These are phyloP conservation scores for Cucumis cinereus DNA, from an alignment of 306 rosid species.

Conservation along the genomic window DNA sequence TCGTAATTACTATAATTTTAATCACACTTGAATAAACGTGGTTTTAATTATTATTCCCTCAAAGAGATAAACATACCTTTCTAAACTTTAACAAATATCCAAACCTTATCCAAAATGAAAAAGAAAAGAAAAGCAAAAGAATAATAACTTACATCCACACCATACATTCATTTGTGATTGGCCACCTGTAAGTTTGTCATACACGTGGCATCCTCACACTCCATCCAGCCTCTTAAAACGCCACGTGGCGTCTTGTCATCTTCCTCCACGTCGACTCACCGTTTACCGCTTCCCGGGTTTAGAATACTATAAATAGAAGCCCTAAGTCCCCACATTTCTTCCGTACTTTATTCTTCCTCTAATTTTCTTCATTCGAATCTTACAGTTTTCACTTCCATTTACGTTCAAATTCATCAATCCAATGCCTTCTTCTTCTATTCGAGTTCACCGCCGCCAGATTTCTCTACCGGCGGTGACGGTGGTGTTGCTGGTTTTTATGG, in stretches of 20 bases:
- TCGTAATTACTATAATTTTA: no score
- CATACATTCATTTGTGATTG: no score
- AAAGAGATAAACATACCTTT: no score
- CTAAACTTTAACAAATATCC: no score
- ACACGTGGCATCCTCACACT: background rate
- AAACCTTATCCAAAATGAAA: no score
- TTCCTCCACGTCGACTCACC: background rate
- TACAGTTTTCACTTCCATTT: background rate
- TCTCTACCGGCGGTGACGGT: background rate
- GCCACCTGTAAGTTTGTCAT: background rate
- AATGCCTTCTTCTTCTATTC: background rate
- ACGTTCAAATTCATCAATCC: background rate
- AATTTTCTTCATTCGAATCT: background rate
- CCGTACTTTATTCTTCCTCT: no score
- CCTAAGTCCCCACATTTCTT: background rate
- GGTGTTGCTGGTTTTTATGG: constrained; percentile 4
- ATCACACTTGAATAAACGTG: no score
- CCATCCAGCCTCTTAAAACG: background rate
- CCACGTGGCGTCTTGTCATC: background rate
- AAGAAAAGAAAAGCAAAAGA: no score
- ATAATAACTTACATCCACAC: no score
- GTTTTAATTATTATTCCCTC: no score
- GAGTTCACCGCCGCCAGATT: background rate
- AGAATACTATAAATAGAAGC: background rate
- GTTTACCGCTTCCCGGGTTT: background rate